Percentiles rank a stretch among this genome's conserved stretches.
phyloP scores from a whole-genome alignment of 2,329 filamentous ascomycete species.

The Ophiocordyceps sinensis region DNA sequence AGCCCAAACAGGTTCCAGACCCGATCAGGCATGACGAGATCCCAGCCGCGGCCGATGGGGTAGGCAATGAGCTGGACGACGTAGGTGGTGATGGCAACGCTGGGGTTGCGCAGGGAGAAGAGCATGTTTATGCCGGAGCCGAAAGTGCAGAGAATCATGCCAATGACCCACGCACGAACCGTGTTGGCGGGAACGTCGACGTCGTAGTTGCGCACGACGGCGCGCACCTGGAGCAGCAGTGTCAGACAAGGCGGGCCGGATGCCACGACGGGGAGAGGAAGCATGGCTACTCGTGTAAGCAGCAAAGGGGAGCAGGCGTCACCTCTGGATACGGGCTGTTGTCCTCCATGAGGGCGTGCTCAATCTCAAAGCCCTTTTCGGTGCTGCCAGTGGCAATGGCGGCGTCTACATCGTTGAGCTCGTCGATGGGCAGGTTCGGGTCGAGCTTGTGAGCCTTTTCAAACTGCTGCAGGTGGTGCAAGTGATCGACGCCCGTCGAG shows the following conservation, averaged over 20 bases:
- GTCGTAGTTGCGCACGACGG: slow-evolving; percentile 50
- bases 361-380: slow-evolving; percentile 40
- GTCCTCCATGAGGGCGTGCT: slow-evolving; percentile 44
- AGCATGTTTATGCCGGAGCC: slow-evolving; percentile 49
- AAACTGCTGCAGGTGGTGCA: slow-evolving; percentile 37
- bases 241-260: neutral
- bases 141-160: slow-evolving; percentile 43
- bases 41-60: slow-evolving; percentile 40
- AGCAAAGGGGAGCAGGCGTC: slow-evolving; percentile 6
- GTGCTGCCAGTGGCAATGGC: slow-evolving; percentile 39
- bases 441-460: slow-evolving; percentile 49
- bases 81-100: slow-evolving; percentile 44
- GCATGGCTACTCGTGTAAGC: too few species aligned
- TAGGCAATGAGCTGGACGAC: slow-evolving; percentile 49
- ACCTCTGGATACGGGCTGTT: slow-evolving; percentile 56
- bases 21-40: slow-evolving; percentile 37
- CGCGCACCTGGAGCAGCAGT: slow-evolving; percentile 34
- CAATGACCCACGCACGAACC: slow-evolving; percentile 49
- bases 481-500: slow-evolving; percentile 24
- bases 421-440: slow-evolving; percentile 49
- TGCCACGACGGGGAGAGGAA: neutral
- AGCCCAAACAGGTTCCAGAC: slow-evolving; percentile 35
- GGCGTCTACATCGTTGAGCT: slow-evolving; percentile 44
- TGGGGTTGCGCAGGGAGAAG: slow-evolving; percentile 45
- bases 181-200: slow-evolving; percentile 51